Evolutionary conservation across 1,139 yeast species (phyloP).

Genomic region (Protomyces gravidus): DNA sequence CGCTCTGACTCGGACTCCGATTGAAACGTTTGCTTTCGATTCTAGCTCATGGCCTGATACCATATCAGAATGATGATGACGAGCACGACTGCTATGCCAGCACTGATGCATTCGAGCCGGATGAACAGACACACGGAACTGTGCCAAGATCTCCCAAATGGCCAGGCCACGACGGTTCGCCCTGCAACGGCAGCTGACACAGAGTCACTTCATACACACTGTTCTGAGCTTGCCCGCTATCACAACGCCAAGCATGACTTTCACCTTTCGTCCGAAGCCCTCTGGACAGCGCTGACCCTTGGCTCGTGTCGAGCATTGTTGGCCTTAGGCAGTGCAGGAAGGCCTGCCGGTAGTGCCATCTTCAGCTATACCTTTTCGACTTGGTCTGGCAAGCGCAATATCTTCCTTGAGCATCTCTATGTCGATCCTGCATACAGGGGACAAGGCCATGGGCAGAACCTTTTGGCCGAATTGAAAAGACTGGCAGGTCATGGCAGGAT

Average conservation of each 20-base stretch:
- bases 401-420: slow-evolving; percentile 10
- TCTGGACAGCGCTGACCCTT: neutral
- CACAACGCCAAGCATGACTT: neutral
- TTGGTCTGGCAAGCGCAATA: slow-evolving; percentile 2
- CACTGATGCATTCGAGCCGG: no score
- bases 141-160: no score
- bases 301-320: neutral
- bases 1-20: no score
- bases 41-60: no score
- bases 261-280: neutral
- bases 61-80: no score
- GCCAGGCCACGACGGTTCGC: no score
- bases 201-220: neutral
- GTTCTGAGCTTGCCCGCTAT: neutral
- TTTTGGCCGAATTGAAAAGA: neutral
- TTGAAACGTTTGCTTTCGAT: no score
- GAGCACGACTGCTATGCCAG: no score
- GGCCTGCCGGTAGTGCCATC: slow-evolving; percentile 1
- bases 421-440: slow-evolving; percentile 7
- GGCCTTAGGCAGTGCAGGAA: neutral
- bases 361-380: neutral
- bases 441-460: slow-evolving; percentile 1
- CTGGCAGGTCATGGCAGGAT: neutral
- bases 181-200: neutral
- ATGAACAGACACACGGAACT: no score